Base-by-base conservation (phyloP, 495 filamentous ascomycete species). In the Amniculicola lignicola region DNA sequence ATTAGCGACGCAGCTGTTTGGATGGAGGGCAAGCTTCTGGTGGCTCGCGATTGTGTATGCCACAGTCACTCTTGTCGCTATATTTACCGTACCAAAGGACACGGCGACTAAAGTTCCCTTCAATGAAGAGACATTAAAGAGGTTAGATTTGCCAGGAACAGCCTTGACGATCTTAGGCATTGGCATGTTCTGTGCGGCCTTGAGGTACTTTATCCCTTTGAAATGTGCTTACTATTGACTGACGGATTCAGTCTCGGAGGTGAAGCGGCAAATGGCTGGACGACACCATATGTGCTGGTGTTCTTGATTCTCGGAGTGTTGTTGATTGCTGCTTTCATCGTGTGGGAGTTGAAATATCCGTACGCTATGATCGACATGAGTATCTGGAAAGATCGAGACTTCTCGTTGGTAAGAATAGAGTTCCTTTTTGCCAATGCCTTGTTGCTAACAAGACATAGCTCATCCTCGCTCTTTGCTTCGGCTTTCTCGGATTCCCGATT, bases 21-120 rank as follows among this genome's bases (percentile, higher is more conserved):
- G 71, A 57, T 89, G 84, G 85, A 74, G 85, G 15, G 82, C 82
- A 0, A 72, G 74, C 0, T 88, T 87, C 52, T 87, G 81, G 71
- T 72, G 81, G 4, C 73, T 86, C 3, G 78, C 83, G 18, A 78
- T 87, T 33, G 72, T 87, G 12, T 85, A 82, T 36, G 71, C 79
- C 15, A 70, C 77, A 15, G 75, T 86, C 54, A 81, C 82, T 0
- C 67, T 77, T 14, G 70, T 83, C 15, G 84, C 79, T 7, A 57
- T 82, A n/a, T 79, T 82, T 58, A 80, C 85, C 28, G 82, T 90
- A 41, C 87, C 87, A 5, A 65, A 72, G 3, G 80, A 84, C 50
- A 74, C 73, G 43, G 74, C 75, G 18, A 51, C 58, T 6, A 77
- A 73, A 41, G 69, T 75, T 50, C 69, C 70, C 14, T 62, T 85